phyloP scores from a whole-genome alignment of 176 grass and related monocot genomes.

The Poa annua region DNA sequence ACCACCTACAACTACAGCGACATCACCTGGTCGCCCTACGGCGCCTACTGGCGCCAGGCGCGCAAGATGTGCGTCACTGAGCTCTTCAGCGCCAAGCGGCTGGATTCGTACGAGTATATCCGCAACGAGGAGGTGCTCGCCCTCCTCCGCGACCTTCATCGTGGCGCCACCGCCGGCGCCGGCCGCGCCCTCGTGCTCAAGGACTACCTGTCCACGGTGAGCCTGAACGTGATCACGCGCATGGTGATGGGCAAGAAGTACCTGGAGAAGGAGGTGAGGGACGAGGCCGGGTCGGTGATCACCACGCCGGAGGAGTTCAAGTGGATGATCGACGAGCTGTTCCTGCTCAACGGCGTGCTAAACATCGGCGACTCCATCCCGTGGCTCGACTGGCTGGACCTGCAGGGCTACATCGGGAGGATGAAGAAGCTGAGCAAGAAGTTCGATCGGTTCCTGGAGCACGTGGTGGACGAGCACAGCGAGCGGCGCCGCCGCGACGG shows the following conservation, averaged over 20 bases:
- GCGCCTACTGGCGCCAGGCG: constrained; percentile 66
- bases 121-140: constrained; percentile 42
- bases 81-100: constrained; percentile 69
- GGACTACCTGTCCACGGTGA: constrained; percentile 47
- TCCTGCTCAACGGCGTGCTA: constrained; percentile 57
- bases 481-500: constrained; percentile 43
- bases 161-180: neutral
- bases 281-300: neutral
- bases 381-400: constrained; percentile 61
- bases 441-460: constrained; percentile 70
- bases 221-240: constrained; percentile 58
- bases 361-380: constrained; percentile 78
- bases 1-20: constrained; percentile 74
- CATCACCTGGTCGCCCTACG: constrained; percentile 73
- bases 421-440: constrained; percentile 63
- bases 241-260: constrained; percentile 79
- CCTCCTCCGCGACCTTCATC: constrained; percentile 45
- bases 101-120: constrained; percentile 73
- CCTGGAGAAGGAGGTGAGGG: constrained; percentile 14
- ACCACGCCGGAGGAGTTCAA: constrained; percentile 63
- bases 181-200: constrained; percentile 44
- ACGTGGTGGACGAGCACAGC: constrained; percentile 69
- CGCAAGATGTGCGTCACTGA: constrained; percentile 79
- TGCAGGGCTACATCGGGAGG: constrained; percentile 70
- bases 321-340: constrained; percentile 60